Evolutionary conservation across 2,329 filamentous ascomycete species (phyloP).

Genomic region (Ramularia collo-cygni): DNA sequence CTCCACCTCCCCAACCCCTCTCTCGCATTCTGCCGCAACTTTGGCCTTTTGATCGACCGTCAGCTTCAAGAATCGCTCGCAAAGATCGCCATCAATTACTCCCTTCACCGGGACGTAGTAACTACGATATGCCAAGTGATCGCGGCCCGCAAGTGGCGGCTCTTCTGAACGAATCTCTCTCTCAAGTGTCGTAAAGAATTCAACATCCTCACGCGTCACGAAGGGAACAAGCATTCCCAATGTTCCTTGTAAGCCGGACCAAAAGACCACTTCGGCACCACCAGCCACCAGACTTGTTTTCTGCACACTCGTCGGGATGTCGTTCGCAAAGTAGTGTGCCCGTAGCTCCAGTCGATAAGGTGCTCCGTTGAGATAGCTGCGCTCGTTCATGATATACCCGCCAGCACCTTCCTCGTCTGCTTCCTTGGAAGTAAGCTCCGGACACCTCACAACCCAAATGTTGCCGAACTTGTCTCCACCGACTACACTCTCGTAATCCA

Average conservation of each 20-base stretch:
- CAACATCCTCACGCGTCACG: slow-evolving; percentile 81
- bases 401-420: slow-evolving; percentile 89
- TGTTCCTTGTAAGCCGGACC: slow-evolving; percentile 91
- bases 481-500: slow-evolving; percentile 93
- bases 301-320: slow-evolving; percentile 83
- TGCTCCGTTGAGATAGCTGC: slow-evolving; percentile 82
- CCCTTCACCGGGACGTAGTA: slow-evolving; percentile 97
- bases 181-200: slow-evolving; percentile 95
- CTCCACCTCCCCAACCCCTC: slow-evolving; percentile 87
- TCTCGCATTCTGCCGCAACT: slow-evolving; percentile 88
- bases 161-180: slow-evolving; percentile 81
- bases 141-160: slow-evolving; percentile 78
- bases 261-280: slow-evolving; percentile 83
- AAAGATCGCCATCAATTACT: slow-evolving; percentile 92
- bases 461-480: slow-evolving; percentile 98
- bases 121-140: slow-evolving; percentile 90
- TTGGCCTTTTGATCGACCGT: slow-evolving; percentile 86
- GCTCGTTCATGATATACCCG: slow-evolving; percentile 82
- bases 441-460: slow-evolving; percentile 83
- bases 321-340: slow-evolving; percentile 83
- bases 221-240: slow-evolving; percentile 92
- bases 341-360: slow-evolving; percentile 78
- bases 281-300: slow-evolving; percentile 87
- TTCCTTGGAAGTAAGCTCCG: slow-evolving; percentile 76
- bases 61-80: slow-evolving; percentile 81